Evolutionary conservation across 352 stramenopile species (phyloP), one percentile per base, ranked within the genome.

Genomic region (Elongisporangium anandrum): DNA sequence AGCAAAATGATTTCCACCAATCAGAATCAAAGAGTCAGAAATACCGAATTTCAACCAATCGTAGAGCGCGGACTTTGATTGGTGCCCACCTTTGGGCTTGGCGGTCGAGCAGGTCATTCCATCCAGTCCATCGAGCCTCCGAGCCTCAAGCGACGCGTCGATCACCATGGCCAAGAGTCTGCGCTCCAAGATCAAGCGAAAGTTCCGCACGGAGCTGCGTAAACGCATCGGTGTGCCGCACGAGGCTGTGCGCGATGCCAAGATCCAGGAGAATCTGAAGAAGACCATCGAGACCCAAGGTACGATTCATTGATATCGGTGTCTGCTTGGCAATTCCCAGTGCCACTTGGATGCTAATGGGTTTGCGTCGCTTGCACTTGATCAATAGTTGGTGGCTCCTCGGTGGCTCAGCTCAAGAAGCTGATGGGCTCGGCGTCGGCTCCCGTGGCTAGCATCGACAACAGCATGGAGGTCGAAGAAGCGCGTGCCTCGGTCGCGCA

Each of bases 171-270:
- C 83, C 55, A 95, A 95, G 81, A 88, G 79, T 79, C 68, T 95
- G 70, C 83, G 85, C 65, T 95, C 85, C 56, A 95, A 95, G 76
- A 91, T 95, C 72, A 95, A 95, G 80, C 83, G 85, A 66, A 87
- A 85, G 71, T 95, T 92, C 77, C 85, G 85, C 65, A 89, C 81
- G 65, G 83, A 95, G 75, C 73, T 95, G 61, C 81, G 83, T 54
- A 83, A 92, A 69, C 79, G 77, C 58, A 84, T 95, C 59, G 85
- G 85, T 51, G 81, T 91, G 63, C 83, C 83, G 24, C 83, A 90
- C 69, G 72, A 87, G 63, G 70, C 69, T 21, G 60, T 81, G 51
- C 80, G 87, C 64, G 80, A 92, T 56, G 78, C 77, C 57, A 85
- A 89, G 54, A 91, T 95, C 69, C 85, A 95, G 68, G 81, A 90